Evolutionary conservation across 768 basidiomycete genomes (phyloP).

Genomic region (Phylloporus scabripes): DNA sequence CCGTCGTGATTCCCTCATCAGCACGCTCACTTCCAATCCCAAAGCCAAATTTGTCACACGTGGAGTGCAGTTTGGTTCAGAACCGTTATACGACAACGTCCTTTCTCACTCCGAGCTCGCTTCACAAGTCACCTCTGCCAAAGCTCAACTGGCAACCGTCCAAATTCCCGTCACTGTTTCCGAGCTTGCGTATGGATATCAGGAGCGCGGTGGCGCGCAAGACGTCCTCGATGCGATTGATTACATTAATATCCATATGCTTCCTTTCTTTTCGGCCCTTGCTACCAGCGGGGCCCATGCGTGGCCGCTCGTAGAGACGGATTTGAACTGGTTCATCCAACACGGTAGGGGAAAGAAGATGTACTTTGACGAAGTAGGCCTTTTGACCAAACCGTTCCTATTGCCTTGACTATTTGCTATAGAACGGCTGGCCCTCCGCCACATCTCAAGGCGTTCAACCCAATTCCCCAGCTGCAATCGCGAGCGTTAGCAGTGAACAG

Average conservation of each 20-base stretch:
- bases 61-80: slow-evolving; percentile 65
- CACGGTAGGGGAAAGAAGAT: slow-evolving; percentile 68
- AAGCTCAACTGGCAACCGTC: slow-evolving; percentile 44
- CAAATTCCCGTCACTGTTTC: slow-evolving; percentile 67
- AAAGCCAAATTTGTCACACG: slow-evolving; percentile 63
- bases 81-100: slow-evolving; percentile 59
- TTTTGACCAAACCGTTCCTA: neutral
- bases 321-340: slow-evolving; percentile 64
- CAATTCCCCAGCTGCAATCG: slow-evolving; percentile 57
- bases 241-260: slow-evolving; percentile 61
- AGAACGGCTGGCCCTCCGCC: slow-evolving; percentile 78
- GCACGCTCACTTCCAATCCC: slow-evolving; percentile 50
- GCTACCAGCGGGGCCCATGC: slow-evolving; percentile 43
- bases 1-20: slow-evolving; percentile 49
- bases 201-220: slow-evolving; percentile 45
- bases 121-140: slow-evolving; percentile 44
- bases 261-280: slow-evolving; percentile 54
- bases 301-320: slow-evolving; percentile 56
- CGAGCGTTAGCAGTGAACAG: slow-evolving; percentile 56
- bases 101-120: slow-evolving; percentile 46
- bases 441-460: slow-evolving; percentile 58
- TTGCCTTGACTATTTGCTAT: neutral
- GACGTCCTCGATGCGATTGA: slow-evolving; percentile 56
- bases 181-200: slow-evolving; percentile 59
- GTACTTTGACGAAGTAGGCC: slow-evolving; percentile 59